Evolutionary conservation across 2,329 filamentous ascomycete genomes (phyloP).

Genomic region (Diaporthe citri): DNA sequence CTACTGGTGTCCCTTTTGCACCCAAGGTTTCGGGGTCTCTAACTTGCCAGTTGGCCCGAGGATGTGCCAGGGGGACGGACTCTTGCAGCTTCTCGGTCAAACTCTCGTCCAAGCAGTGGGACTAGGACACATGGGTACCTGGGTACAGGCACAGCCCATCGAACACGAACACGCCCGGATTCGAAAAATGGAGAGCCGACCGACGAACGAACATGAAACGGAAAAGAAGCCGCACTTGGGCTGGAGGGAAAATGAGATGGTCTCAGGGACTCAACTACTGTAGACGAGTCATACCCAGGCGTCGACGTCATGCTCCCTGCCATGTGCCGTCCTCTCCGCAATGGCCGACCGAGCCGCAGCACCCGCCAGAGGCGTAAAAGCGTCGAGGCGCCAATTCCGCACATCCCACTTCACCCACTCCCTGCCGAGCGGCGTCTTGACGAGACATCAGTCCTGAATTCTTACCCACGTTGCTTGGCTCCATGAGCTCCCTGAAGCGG

Average conservation of each 20-base stretch:
- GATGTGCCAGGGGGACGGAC: background rate
- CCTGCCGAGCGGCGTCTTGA: background rate
- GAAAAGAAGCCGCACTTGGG: background rate
- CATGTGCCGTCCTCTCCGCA: background rate
- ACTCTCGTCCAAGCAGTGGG: background rate
- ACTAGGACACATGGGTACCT: background rate
- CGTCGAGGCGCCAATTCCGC: conserved; percentile 13
- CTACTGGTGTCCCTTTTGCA: too few species aligned
- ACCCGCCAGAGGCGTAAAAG: background rate
- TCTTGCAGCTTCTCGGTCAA: background rate
- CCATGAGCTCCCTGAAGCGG: conserved; percentile 41
- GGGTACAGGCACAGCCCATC: background rate
- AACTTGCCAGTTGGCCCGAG: background rate
- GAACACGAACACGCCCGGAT: background rate
- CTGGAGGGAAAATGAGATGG: background rate
- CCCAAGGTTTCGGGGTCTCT: background rate
- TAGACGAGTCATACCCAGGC: background rate
- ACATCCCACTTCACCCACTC: conserved; percentile 2
- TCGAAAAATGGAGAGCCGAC: background rate
- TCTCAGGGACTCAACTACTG: background rate
- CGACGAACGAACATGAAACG: background rate
- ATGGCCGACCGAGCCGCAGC: conserved; percentile 15
- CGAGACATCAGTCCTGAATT: background rate
- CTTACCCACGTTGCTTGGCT: background rate
- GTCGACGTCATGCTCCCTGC: background rate